These are phyloP conservation scores for Scenedesmus sp. DNA, from an alignment of 163 green algal genomes.

Conservation along the genomic window DNA sequence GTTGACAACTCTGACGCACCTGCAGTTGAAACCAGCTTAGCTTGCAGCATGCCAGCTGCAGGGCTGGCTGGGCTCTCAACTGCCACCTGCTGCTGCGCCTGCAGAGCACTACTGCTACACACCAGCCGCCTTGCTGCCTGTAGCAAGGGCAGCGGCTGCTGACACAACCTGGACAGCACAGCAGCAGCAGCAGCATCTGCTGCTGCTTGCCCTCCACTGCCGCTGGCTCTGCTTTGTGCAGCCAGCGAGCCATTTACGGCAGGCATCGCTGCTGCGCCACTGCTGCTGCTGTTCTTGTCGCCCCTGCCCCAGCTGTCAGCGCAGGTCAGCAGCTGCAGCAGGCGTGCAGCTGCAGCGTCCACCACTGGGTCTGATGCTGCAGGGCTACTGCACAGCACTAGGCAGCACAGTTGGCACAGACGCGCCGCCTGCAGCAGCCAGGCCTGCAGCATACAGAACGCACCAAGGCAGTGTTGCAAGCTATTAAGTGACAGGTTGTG, in stretches of 20 bases:
- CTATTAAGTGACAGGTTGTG: not conserved
- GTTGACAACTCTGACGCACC: not conserved
- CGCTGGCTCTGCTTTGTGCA: not conserved
- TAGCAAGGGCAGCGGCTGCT: conserved; percentile 45
- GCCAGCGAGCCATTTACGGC: not conserved
- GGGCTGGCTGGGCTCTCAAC: not conserved
- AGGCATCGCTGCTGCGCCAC: not conserved
- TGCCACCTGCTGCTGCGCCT: conserved; percentile 22
- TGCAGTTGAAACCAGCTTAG: not conserved
- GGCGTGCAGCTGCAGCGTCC: conserved; percentile 58
- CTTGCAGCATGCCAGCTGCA: conserved; percentile 11
- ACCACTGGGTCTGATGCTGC: conserved; percentile 50
- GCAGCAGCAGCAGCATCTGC: not conserved
- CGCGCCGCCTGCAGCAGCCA: conserved; percentile 55
- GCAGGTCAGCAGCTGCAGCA: conserved; percentile 57
- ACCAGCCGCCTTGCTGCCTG: conserved; percentile 30
- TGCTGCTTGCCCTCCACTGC: not conserved
- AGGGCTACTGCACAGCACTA: conserved; percentile 16
- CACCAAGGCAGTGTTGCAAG: not conserved
- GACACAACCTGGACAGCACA: conserved; percentile 3
- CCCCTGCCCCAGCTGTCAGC: not conserved
- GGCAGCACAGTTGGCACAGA: conserved; percentile 59
- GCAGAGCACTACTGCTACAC: not conserved
- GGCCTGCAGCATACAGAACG: not conserved
- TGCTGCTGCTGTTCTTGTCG: not conserved